Evolutionary conservation across 306 rosid genomes (phyloP).

Genomic region (Cucumis hystrix): DNA sequence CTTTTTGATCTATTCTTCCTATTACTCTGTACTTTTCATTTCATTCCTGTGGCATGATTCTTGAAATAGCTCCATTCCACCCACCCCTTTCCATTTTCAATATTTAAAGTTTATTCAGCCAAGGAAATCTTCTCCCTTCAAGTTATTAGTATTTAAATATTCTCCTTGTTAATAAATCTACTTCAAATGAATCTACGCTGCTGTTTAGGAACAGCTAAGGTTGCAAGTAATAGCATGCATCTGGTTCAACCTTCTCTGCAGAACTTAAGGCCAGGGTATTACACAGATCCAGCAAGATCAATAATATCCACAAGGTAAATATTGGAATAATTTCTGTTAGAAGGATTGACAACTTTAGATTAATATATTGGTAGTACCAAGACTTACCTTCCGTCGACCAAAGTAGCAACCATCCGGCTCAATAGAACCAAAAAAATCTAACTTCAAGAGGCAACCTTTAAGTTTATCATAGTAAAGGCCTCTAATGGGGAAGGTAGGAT

Average conservation of each 20-base stretch:
- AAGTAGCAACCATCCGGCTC: slow-evolving; percentile 82
- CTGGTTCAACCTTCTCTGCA: neutral
- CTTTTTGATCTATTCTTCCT: neutral
- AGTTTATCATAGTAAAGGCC: slow-evolving; percentile 79
- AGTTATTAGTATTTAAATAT: neutral
- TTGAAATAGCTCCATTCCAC: neutral
- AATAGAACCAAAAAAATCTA: slow-evolving; percentile 85
- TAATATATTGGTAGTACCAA: neutral
- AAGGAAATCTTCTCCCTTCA: neutral
- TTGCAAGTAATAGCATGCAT: neutral
- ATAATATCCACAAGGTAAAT: neutral
- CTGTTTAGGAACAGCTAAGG: neutral
- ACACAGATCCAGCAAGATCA: neutral
- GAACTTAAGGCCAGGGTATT: neutral
- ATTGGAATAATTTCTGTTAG: neutral
- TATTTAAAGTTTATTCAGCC: neutral
- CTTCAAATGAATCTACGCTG: neutral
- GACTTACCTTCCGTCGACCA: slow-evolving; percentile 76
- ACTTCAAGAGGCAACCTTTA: slow-evolving; percentile 79
- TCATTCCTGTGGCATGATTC: neutral
- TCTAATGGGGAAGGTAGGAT: slow-evolving; percentile 83
- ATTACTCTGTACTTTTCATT: neutral
- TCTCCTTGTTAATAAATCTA: neutral
- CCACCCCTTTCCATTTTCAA: neutral
- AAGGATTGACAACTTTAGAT: neutral